Evolutionary conservation across 2,329 filamentous ascomycete genomes (phyloP), one percentile per base, ranked within the genome.

Genomic region (Davidsoniella neocaledoniae): DNA sequence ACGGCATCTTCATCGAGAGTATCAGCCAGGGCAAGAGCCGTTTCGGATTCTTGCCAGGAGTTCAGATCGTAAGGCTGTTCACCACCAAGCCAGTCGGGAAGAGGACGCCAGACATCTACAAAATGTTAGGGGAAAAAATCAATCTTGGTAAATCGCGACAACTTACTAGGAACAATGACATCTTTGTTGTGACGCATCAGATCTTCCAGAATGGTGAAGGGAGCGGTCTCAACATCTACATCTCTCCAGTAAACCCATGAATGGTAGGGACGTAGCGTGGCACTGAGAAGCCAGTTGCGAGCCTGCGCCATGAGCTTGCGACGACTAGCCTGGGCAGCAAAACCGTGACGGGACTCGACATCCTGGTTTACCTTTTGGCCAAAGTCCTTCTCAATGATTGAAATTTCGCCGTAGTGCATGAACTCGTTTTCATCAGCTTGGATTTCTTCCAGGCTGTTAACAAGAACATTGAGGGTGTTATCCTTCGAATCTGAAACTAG

Each of bases 231-330:
- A 7, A 98, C 91, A 66, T 98, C 91, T 21, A 94, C 91, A 67
- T 98, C 91, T 65, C 91, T 80, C 91, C 91, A 98, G 63, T 98
- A 98, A 8, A 98, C 91, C 91, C 91, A 98, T 56, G 88, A 95
- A 63, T 98, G 91, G 48, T 91, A 93, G 1, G 91, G 91, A 41
- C 91, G 79, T 49, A 98, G 69, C 19, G 91, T 90, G 39, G 91
- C 90, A 59, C 87, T 95, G 51, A 98, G 68, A 48, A 98, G 72
- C 91, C 91, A 98, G 66, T 98, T 98, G 55, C 91, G 77, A 46
- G 91, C 91, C 67, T 95, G 87, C 1, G 91, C 91, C 91, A 98
- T 98, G 60, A 94, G 74, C 69, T 98, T 98, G 64, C 91, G 79
- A 58, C 91, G 76, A 57, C 82, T 84, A 21, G 91, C 91, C 66